Conservation (phyloP, 2,329 filamentous ascomycete species). For the Exophiala dermatitidis region DNA sequence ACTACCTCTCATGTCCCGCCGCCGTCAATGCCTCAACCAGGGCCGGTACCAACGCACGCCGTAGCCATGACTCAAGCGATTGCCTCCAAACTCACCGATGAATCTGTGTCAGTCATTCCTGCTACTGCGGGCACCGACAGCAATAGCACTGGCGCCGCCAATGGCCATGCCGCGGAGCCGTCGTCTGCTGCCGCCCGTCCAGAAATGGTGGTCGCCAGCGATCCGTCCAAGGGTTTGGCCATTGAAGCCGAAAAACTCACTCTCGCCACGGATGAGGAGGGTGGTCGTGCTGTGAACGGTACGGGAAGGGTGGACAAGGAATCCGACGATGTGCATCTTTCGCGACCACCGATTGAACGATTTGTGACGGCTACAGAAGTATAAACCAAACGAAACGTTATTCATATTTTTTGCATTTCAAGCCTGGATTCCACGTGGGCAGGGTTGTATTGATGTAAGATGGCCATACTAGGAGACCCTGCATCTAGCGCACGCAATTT, state of each 20-base stretch:
- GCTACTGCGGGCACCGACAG: not conserved
- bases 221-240: constrained; percentile 21
- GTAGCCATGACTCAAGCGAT: constrained; percentile 17
- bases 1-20: constrained; percentile 3
- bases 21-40: constrained; percentile 19
- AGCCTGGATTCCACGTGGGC: no score
- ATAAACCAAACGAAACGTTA: not conserved
- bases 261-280: not conserved
- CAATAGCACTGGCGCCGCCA: not conserved
- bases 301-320: not conserved
- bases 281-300: not conserved
- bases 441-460: no score
- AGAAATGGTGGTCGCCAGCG: constrained; percentile 20
- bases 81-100: constrained; percentile 10
- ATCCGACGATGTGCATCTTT: not conserved
- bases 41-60: constrained; percentile 16
- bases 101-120: constrained; percentile 21
- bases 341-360: constrained; percentile 21
- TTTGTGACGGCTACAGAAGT: constrained; percentile 25
- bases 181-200: constrained; percentile 6
- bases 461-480: no score
- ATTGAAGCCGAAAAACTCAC: constrained; percentile 23
- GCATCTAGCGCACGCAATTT: no score
- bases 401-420: no score
- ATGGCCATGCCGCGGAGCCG: constrained; percentile 10